Evolutionary conservation across 78 protist genomes (phyloP), one percentile per base, ranked within the genome.

Genomic region (Monosiga brevicollis): DNA sequence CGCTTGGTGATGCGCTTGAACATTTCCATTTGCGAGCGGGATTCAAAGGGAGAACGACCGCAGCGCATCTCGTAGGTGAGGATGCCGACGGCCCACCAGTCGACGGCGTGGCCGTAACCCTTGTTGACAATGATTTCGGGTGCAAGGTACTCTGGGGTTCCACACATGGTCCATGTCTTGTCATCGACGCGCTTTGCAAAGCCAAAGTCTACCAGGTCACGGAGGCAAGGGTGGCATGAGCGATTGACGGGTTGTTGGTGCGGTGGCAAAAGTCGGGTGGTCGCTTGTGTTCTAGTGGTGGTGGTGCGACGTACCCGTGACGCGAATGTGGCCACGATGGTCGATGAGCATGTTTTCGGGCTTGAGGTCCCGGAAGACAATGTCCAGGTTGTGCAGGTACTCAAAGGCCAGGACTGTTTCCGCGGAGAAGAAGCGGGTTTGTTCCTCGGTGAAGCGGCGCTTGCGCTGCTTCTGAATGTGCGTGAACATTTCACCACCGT

Each of bases 331-430:
- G 20, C 99, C 98, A 0, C 87, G 91, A 26, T 42, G 62, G 72
- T 93, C 97, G 36, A 97, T 83, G 22, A 97, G 90, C 73, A 97
- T 82, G 81, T 97, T 97, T 86, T 97, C 99, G 38, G 99, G 99
- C 82, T 93, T 88, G 40, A 93, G 86, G 81, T 96, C 97, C 36
- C 98, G 86, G 85, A 95, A 94, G 54, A 95, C 91, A 32, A 96
- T 88, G 55, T 91, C 95, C 39, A 42, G 80, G 71, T 78, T 73
- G 88, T 86, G 88, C 86, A 88, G 81, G 62, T 88, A 88, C 34
- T 71, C 79, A 32, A 88, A 80, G 62, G 42, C 87, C 41, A 80
- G 62, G 42, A 76, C 84, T 32, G 78, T 35, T 43, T 88, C 86
- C 22, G 89, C 88, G 29, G 82, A 54, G 62, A 83, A 88, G 72